Base-by-base conservation (phyloP, 192 early-diverging fungal genomes). In the Coemansia sp. region DNA sequence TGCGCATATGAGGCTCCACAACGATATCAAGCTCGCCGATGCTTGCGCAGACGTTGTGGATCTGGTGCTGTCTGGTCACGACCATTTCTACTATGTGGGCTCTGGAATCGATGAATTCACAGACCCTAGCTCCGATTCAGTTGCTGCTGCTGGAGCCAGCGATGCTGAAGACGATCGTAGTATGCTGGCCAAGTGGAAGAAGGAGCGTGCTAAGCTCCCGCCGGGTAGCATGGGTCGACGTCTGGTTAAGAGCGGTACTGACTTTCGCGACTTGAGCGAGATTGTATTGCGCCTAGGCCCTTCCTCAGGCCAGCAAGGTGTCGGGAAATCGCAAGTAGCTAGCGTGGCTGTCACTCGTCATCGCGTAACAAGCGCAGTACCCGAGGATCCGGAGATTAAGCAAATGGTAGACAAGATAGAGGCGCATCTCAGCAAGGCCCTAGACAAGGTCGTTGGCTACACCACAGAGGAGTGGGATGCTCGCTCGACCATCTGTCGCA, bases 1-100 rank as follows among this genome's bases (percentile, higher is more conserved):
- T 40, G 86, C 90, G 35, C 90, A 91, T 60, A 90, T 88, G 85
- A 83, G 90, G 0, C 63, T 90, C n/a, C 85, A 83, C 16, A 88
- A 89, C 68, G 89, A 91, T 67, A 71, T 87, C 24, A 81, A 73
- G 56, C 65, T 91, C 20, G 83, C 83, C 7, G 73, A 69, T 39
- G 58, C 64, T 16, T 85, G 85, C 38, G 50, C 66, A 6, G 85
- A 76, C 9, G 82, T 85, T 13, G 77, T 91, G 18, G 90, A 91
- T 73, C 59, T 91, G 36, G 68, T 90, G n/a, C 80, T 91, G 16
- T 87, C 88, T 36, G 90, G 88, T 5, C 88, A 89, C 73, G 88
- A 89, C 66, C 88, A 89, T 59, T 87, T 88, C 59, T 89, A 88
- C 67, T 88, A 85, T 42, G 43, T 88, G 6, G 86, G 86, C 0